Percentiles rank a stretch among this genome's conserved stretches.
Conservation (phyloP, 2,329 filamentous ascomycete species). For the Cercospora sojina region DNA sequence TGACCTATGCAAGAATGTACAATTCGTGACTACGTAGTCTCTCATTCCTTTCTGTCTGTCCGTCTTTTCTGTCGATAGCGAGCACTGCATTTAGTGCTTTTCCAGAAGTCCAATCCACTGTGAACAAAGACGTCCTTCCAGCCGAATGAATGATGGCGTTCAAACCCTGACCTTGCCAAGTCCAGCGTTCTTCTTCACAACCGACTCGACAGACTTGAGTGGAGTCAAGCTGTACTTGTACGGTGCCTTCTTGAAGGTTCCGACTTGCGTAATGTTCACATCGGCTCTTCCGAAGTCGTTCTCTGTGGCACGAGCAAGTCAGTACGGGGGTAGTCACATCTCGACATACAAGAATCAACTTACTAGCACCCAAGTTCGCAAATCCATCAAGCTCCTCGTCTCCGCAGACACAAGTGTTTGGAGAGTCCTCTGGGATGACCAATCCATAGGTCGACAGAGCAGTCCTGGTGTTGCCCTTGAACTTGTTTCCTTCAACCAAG, state of each 20-base stretch:
- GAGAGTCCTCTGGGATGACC: slow-evolving; percentile 56
- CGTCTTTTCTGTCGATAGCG: not conserved
- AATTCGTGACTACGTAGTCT: not conserved
- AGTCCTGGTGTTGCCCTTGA: slow-evolving; percentile 49
- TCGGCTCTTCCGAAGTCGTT: slow-evolving; percentile 52
- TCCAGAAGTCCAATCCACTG: not conserved
- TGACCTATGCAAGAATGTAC: not conserved
- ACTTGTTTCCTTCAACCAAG: slow-evolving; percentile 52
- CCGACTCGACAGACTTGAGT: slow-evolving; percentile 8
- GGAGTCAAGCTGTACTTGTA: slow-evolving; percentile 52
- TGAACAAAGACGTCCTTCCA: not conserved
- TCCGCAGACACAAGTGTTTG: slow-evolving; percentile 55
- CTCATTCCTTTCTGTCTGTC: not conserved
- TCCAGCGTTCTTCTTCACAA: slow-evolving; percentile 14
- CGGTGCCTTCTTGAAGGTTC: slow-evolving; percentile 50
- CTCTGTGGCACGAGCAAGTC: slow-evolving; percentile 25
- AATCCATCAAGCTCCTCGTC: slow-evolving; percentile 57
- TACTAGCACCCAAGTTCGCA: slow-evolving; percentile 55
- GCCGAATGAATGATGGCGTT: not conserved
- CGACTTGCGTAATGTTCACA: slow-evolving; percentile 55
- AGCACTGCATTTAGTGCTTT: not conserved
- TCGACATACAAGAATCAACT: no score
- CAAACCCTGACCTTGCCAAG: slow-evolving; percentile 20
- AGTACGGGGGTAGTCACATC: no score
- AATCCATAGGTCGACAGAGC: slow-evolving; percentile 56